phyloP scores from a whole-genome alignment of 192 early-diverging fungal species.

The Umbelopsis isabellina region DNA sequence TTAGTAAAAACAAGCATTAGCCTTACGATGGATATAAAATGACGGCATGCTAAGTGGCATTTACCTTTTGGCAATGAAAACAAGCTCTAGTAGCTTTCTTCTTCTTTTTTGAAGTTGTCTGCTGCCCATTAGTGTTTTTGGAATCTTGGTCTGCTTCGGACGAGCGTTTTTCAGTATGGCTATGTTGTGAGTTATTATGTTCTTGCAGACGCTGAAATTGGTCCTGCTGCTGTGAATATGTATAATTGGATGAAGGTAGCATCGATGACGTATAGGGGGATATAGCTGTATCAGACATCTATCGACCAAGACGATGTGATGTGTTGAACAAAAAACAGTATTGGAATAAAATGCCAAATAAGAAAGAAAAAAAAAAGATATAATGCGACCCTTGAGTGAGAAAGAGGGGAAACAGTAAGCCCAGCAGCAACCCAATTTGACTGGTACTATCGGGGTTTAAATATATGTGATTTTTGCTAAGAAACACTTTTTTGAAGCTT shows the following conservation, averaged over 20 bases:
- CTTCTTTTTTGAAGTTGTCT: constrained; percentile 18
- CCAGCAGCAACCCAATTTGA: no score
- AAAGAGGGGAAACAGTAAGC: not conserved
- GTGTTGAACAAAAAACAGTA: not conserved
- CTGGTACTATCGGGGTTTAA: no score
- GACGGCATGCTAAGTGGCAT: no score
- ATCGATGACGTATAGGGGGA: constrained; percentile 15
- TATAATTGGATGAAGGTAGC: constrained; percentile 22
- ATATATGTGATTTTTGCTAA: no score
- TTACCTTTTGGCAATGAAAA: constrained; percentile 71
- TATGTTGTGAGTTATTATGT: not conserved
- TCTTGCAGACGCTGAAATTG: constrained; percentile 9
- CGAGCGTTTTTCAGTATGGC: not conserved
- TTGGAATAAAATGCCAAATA: not conserved
- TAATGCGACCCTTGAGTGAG: not conserved
- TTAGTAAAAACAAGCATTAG: not conserved
- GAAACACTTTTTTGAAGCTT: no score
- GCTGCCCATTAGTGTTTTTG: not conserved
- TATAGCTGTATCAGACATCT: constrained; percentile 20
- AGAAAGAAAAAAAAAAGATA: not conserved
- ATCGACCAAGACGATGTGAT: constrained; percentile 12
- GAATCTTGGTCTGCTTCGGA: not conserved
- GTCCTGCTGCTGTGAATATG: constrained; percentile 17
- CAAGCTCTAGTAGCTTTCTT: constrained; percentile 49
- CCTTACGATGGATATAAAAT: not conserved